Base-by-base conservation (phyloP, 202 grass and related monocot species). In the Brachypodium distachyon region DNA sequence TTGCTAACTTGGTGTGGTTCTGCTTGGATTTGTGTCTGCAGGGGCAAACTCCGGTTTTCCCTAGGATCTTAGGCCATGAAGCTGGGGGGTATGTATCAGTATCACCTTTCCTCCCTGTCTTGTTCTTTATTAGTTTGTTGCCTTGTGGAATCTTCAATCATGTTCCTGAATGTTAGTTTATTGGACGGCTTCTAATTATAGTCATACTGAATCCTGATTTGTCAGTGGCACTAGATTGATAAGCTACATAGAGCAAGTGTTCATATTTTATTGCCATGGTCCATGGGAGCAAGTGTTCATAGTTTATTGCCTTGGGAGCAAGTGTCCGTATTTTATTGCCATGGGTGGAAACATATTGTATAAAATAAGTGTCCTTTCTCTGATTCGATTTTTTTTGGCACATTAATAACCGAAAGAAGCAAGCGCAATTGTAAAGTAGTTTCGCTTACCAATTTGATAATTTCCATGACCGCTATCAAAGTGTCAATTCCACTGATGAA, bases 11-110 rank as follows among this genome's bases (percentile, higher is more conserved):
- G 17, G 0, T 33, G 18, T 6, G 9, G 1, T 67, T 32, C 11
- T 89, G 25, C 4, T 71, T 78, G 41, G 32, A 58, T 72, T 32
- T 58, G n/a, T n/a, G n/a, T n/a, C 25, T 54, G 31, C 85, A 97
- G 88, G 88, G 90, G 2, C 93, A 97, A 78, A 93, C 88, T 12
- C 88, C 93, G 4, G 66, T 97, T 33, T 97, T 97, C 71, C 90
- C 93, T 33, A 80, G 93, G 58, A 97, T 97, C 54, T 69, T 91
- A 57, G 86, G 94, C 66, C 93, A 97, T 33, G 90, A 97, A 75
- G 93, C 93, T 12, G 88, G 87, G 67, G 93, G 90, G 93, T 97
- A 91, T 21, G 81, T 13, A 12, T 7, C 33, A 21, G n/a, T 67
- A 10, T 43, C 33, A 5, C 23, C 16, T 4, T 44, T 42, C 34